Base-by-base conservation (phyloP, 176 grass and related monocot species). In the Ampelocalamus luodianensis region DNA sequence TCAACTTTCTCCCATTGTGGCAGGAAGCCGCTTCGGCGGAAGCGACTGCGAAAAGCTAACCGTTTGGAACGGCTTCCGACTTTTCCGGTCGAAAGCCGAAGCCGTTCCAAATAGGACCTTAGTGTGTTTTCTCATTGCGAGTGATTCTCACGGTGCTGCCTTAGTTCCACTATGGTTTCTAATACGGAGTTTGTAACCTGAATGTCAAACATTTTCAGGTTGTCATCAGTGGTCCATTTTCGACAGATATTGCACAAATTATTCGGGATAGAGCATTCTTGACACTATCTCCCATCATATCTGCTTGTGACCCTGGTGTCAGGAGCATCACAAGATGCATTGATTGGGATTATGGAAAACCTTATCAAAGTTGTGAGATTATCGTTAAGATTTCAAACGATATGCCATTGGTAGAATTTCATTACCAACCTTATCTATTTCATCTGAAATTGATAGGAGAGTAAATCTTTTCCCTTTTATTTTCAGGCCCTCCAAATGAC, bases 171-270 rank as follows among this genome's bases (percentile, higher is more conserved):
- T 48, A 29, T 72, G 15, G 38, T 63, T 88, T 27, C 68, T 71
- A 23, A 72, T 77, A 44, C 72, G 37, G 68, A 75, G 40, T 79
- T 11, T 82, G 42, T 81, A 71, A 32, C 16, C 44, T 72, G 44
- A 42, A 88, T 79, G 79, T 26, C 56, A 43, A 71, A 79, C 29
- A 89, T 81, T 90, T 91, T 79, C 85, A 98, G 93, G 93, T 93
- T 88, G 69, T 98, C 61, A 95, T 98, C 74, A 93, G 89, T 53
- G 91, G 93, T 27, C 93, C 91, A 15, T 89, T 98, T 71, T 61
- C 81, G 22, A 38, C 13, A 45, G 84, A 87, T 32, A 86, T 95
- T 53, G 96, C 90, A 44, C 79, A 65, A 36, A 93, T 98, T 78
- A 92, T 98, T 85, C 55, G 63, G 42, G 87, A 93, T 51, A 93